Evolutionary conservation across 345 rosid species (phyloP).

Genomic region (Aquilaria malaccensis): DNA sequence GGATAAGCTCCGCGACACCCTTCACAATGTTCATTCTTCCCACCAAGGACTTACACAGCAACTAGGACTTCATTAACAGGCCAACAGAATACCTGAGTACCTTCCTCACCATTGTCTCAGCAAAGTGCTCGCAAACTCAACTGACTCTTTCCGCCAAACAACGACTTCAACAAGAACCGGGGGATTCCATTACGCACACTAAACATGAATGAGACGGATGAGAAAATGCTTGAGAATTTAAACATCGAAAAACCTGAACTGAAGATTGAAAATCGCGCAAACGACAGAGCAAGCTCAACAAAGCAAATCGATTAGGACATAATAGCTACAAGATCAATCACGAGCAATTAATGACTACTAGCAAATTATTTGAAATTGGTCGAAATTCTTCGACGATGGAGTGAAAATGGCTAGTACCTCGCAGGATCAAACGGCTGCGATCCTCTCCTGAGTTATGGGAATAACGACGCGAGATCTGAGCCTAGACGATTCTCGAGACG

Average conservation of each 20-base stretch:
- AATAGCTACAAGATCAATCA: not conserved
- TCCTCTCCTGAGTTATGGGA: slow-evolving; percentile 8
- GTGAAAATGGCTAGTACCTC: slow-evolving; percentile 8
- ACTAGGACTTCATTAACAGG: slow-evolving; percentile 14
- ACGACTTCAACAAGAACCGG: slow-evolving; percentile 6
- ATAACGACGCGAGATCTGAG: slow-evolving; percentile 21
- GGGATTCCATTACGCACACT: not conserved
- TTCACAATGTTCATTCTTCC: slow-evolving; percentile 63
- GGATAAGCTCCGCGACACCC: slow-evolving; percentile 75
- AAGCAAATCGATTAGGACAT: not conserved
- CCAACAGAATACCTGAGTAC: slow-evolving; percentile 6
- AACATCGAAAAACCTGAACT: not conserved
- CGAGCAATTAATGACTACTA: not conserved
- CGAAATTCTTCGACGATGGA: not conserved
- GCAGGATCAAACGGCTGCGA: slow-evolving; percentile 17
- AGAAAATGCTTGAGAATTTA: not conserved
- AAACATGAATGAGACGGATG: not conserved
- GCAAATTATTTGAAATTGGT: not conserved
- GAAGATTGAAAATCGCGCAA: not conserved
- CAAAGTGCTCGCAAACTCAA: slow-evolving; percentile 1
- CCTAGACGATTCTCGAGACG: slow-evolving; percentile 1
- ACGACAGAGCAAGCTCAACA: no score
- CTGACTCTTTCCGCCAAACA: slow-evolving; percentile 12
- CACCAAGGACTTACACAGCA: slow-evolving; percentile 10
- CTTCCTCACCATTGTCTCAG: slow-evolving; percentile 19